phyloP scores from a whole-genome alignment of 2,329 filamentous ascomycete species.

The Orbilia oligospora region DNA sequence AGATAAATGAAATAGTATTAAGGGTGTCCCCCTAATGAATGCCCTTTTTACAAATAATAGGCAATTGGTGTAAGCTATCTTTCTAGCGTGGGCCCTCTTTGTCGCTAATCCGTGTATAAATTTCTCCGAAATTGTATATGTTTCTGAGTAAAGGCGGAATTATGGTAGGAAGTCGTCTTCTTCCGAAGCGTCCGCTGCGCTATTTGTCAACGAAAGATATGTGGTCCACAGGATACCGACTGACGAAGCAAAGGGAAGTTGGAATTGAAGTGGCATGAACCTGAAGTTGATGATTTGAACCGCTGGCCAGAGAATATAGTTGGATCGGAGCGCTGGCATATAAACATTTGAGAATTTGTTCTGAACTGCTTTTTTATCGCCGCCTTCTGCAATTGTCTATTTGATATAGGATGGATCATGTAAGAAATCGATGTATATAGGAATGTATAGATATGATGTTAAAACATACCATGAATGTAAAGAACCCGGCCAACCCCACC shows the following conservation, averaged over 20 bases:
- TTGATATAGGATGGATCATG: neutral
- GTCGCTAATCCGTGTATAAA: neutral
- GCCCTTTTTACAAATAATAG: constrained; percentile 60
- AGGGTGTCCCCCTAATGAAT: neutral
- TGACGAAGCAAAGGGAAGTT: constrained; percentile 96
- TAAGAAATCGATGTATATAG: neutral
- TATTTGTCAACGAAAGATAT: constrained; percentile 92
- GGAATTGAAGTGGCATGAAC: constrained; percentile 93
- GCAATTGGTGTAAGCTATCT: neutral
- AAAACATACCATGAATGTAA: constrained; percentile 80
- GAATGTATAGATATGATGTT: neutral
- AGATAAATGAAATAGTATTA: neutral
- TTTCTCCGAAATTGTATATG: neutral
- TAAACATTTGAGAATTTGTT: constrained; percentile 95
- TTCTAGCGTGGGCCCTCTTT: neutral
- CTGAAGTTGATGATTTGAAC: constrained; percentile 98
- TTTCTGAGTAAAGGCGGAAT: neutral
- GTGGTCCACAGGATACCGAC: constrained; percentile 98
- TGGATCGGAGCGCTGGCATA: constrained; percentile 92
- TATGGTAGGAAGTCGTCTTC: constrained; percentile 47
- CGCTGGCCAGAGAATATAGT: constrained; percentile 93
- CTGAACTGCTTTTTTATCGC: constrained; percentile 81
- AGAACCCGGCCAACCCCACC: constrained; percentile 87
- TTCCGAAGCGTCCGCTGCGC: constrained; percentile 76
- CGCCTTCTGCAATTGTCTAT: constrained; percentile 86